Evolutionary conservation across 352 stramenopile species (phyloP), one percentile per base, ranked within the genome.

Genomic region (Pythium aquatile): DNA sequence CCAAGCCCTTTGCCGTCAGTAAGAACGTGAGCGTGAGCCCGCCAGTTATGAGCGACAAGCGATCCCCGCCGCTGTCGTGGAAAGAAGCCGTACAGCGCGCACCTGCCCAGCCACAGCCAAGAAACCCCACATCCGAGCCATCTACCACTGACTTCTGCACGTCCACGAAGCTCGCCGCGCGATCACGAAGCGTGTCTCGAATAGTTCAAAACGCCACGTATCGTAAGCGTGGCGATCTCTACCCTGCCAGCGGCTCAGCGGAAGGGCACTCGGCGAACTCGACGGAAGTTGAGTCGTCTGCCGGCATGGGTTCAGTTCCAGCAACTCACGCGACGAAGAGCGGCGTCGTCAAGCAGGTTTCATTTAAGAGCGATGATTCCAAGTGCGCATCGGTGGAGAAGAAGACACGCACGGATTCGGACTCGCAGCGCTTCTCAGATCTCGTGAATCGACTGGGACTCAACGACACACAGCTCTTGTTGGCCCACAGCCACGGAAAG

Each of bases 71-170:
- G 20, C 42, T 79, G 10, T 79, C 72, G n/a, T 79, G 72, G 72
- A 79, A 75, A 66, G 72, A 79, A 30, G 72, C 72, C 0, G 72
- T 79, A 20, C 64, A 79, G 32, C 72, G 72, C 26, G 66, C 69
- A 9, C 58, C 69, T 0, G 35, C 62, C 16, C 66, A 65, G 30
- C 66, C 52, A 26, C 63, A 61, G n/a, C 54, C 55, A 11, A 64
- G 64, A 24, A 56, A 65, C 37, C n/a, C 56, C 35, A 26, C 44
- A n/a, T n/a, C 46, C 0, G 26, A 59, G 24, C 17, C 46, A 55
- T 48, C 24, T 32, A 59, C 40, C 29, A 20, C 70, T 14, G 55
- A 68, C 2, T 68, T 65, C 33, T 62, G 68, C 35, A 59, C 65
- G 16, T 63, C 63, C 17, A 67, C 63, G 1, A 79, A 77, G 55